A percentile compares a stretch with the other conserved stretches of the same genome.
These are phyloP conservation scores for Schoenoplectus triqueter DNA, from an alignment of 202 grass and related monocot species.

Conservation along the genomic window DNA sequence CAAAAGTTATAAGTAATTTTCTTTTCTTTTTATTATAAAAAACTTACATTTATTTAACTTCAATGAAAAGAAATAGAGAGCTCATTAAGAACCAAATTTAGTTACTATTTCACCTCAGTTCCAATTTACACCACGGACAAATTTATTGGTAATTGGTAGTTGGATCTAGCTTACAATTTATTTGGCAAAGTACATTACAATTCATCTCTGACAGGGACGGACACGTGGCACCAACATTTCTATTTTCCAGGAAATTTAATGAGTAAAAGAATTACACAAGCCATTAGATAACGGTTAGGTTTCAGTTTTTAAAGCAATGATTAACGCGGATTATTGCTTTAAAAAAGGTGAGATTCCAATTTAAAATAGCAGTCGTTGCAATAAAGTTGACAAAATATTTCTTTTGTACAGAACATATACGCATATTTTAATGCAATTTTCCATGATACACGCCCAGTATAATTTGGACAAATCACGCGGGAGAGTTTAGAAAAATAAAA, in stretches of 20 bases:
- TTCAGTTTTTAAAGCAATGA: slow-evolving; percentile 26
- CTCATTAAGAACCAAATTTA: too few relatives aligned
- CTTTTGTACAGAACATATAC: neutral
- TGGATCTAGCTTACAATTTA: neutral
- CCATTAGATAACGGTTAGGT: neutral
- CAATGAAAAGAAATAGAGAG: too few relatives aligned
- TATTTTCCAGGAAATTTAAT: neutral
- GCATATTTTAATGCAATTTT: neutral
- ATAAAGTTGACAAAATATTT: neutral
- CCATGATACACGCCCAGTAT: neutral
- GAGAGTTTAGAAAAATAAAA: neutral
- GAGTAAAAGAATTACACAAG: neutral
- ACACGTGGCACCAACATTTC: neutral
- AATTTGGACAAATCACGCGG: neutral
- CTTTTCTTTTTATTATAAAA: too few relatives aligned
- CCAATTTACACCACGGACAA: neutral
- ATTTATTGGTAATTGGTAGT: neutral
- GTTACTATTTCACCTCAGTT: too few relatives aligned
- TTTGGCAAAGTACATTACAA: slow-evolving; percentile 1
- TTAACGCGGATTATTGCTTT: neutral
- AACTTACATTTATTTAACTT: too few relatives aligned
- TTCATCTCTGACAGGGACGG: slow-evolving; percentile 10
- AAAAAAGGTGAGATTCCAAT: neutral
- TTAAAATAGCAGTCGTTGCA: neutral
- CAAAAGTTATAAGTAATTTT: too few relatives aligned